These are phyloP conservation scores for Dothidotthia symphoricarpi DNA, from an alignment of 2,329 filamentous ascomycete genomes.

Conservation along the genomic window DNA sequence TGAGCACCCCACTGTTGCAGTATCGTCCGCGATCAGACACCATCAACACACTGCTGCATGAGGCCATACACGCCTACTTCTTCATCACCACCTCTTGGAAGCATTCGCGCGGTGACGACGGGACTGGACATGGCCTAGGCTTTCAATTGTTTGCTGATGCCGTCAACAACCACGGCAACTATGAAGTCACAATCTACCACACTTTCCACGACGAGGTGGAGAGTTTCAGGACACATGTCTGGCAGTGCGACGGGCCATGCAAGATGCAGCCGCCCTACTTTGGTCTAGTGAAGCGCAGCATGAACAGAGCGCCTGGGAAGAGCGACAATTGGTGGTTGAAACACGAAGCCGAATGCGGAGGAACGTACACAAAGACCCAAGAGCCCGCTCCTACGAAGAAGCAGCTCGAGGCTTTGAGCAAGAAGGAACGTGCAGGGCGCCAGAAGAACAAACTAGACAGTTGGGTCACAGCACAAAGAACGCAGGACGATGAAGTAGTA, in stretches of 20 bases:
- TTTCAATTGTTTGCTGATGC: constrained; percentile 47
- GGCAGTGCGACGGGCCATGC: constrained; percentile 47
- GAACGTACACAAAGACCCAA: constrained; percentile 43
- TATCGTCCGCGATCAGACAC: constrained; percentile 46
- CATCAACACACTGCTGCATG: constrained; percentile 47
- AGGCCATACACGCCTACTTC: constrained; percentile 49
- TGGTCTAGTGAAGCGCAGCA: constrained; percentile 47
- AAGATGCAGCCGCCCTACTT: constrained; percentile 42
- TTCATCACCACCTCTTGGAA: constrained; percentile 47
- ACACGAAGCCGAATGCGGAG: constrained; percentile 45
- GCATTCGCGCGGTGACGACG: constrained; percentile 44
- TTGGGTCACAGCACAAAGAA: constrained; percentile 37
- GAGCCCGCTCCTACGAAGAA: constrained; percentile 46
- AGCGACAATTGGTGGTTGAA: constrained; percentile 44
- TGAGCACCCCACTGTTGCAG: constrained; percentile 47
- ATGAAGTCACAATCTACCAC: constrained; percentile 45
- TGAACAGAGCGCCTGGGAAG: constrained; percentile 47
- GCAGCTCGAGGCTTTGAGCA: constrained; percentile 41
- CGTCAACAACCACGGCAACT: constrained; percentile 47
- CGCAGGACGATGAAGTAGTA: constrained; percentile 7
- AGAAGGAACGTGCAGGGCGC: constrained; percentile 42
- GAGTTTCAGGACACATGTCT: constrained; percentile 47
- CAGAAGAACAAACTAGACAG: constrained; percentile 48
- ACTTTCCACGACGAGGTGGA: constrained; percentile 50
- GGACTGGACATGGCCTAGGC: constrained; percentile 45